Evolutionary conservation across 2,329 filamentous ascomycete genomes (phyloP), one percentile per base, ranked within the genome.

Genomic region (Chaetothyriales sp.): DNA sequence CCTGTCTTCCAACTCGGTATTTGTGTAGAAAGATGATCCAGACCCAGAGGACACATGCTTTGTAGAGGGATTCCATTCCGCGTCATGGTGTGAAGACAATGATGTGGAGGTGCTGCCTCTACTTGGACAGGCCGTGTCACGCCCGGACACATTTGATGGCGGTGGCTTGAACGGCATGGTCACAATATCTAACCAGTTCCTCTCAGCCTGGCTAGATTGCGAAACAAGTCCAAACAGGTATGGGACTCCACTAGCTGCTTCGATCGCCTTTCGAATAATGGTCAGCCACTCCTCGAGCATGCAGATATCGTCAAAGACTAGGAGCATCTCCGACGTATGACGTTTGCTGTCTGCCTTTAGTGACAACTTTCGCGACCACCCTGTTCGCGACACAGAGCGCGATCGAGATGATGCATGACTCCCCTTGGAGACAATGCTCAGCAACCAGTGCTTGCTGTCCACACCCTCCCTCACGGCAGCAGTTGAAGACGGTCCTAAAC

Each of bases 391-490:
- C 9, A 33, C 7, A 18, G 18, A 25, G 22, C n/a, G 22, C 10
- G 44, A 18, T 4, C 58, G 55, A 4, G 61, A 54, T 47, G 19
- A 58, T 18, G 46, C 51, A 28, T 60, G 63, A 46, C 66, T 64
- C 8, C 66, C 62, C 33, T 61, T 57, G 4, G 63, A 61, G 2
- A 69, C 72, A 10, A 75, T 63, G 52, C 73, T 71, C 43, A 75
- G 57, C 4, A 74, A 72, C 67, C 68, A 74, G 51, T 71, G 72
- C 53, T 68, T 72, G 2, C 72, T 72, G 0, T 71, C 70, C 53
- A 75, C 71, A 6, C 69, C 71, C 61, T 75, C 72, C 55, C 70
- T 72, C 1, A 69, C 72, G 60, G 73, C 73, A 9, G 72, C 72
- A 13, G 70, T 71, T 8, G 71, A 73, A 4, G 69, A 64, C 18